Base-by-base conservation (phyloP, 345 rosid species). In the Boechera stricta region DNA sequence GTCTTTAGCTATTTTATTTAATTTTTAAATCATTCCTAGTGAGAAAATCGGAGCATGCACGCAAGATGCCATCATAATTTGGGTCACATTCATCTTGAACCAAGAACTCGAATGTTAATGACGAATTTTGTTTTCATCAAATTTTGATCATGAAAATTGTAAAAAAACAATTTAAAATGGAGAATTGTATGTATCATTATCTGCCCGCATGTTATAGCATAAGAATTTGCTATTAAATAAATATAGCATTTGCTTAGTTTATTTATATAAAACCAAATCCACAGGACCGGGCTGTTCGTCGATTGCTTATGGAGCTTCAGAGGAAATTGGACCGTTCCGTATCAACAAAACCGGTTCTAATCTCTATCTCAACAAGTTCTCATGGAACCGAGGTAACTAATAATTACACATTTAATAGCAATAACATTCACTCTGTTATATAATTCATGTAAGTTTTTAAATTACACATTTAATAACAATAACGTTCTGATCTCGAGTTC, bases 211-310 rank as follows among this genome's bases (percentile, higher is more conserved):
- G 24, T 39, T 39, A 39, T 36, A 36, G 6, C 39, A 36, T 36
- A 36, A 36, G 39, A 36, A 36, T 5, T 21, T 21, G 24, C 24
- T 21, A 31, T 31, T 31, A 31, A 31, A 31, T 31, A 31, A 31
- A 31, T 21, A 31, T 31, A 31, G 32, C 24, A 5, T 36, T 36
- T 36, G 10, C 3, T 36, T 36, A 36, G 1, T 9, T 36, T 7
- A 35, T 36, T 7, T 36, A 8, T 36, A 8, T 36, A 31, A 31
- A 31, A 31, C 32, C 4, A 31, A 31, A 28, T 47, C 6, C 35
- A 75, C 89, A 94, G 99, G 99, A 33, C 99, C 97, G 33, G 99
- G 99, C 8, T 95, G 99, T 76, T 95, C 99, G 9, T 95, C 99
- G 0, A 82, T 95, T 38, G 99, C 96, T 44, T 95, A 90, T 73